Evolutionary conservation across 345 rosid genomes (phyloP), one percentile per base, ranked within the genome.

Genomic region (Sisymbrium altissimum): DNA sequence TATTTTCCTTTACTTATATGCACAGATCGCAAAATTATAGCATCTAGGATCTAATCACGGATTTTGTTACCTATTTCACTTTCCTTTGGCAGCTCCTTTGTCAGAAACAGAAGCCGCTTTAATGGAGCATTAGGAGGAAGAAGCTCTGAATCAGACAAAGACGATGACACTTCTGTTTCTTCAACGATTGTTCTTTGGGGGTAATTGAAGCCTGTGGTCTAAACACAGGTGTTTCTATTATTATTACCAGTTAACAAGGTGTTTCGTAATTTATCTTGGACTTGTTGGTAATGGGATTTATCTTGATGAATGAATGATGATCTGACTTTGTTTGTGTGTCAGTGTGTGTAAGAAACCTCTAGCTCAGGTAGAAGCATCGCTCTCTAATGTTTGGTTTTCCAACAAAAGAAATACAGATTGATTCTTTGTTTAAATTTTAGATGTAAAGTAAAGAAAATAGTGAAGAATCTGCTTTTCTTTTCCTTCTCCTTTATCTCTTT

Each of bases 31-130:
- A 19, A 33, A 41, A 4, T 30, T 5, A 69, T 7, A 55, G 18
- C 39, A 5, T 39, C 29, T 15, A 55, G 44, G 50, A 40, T 64
- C 53, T 52, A 48, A 57, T 32, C 57, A 12, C 35, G 43, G n/a
- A n/a, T n/a, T n/a, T n/a, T 63, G 39, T 68, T 73, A 52, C 12
- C 1, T n/a, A 48, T 5, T 29, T 14, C 2, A 38, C 71, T 59
- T 77, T 76, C 35, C 32, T 77, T 58, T 60, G 80, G 89, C 85
- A 90, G 94, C 97, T 79, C 97, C 97, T 45, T 74, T 90, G 8
- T 88, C 94, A 49, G 97, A 90, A 82, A 90, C 90, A 3, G 97
- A 90, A 77, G 78, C 84, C 0, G 94, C 97, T 30, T 77, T 90
- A 80, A 86, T 90, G 93, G 93, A 90, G 64, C 88, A 84, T 33